Base-by-base conservation (phyloP, 2,329 filamentous ascomycete species). In the Aphanoascus verrucosus region DNA sequence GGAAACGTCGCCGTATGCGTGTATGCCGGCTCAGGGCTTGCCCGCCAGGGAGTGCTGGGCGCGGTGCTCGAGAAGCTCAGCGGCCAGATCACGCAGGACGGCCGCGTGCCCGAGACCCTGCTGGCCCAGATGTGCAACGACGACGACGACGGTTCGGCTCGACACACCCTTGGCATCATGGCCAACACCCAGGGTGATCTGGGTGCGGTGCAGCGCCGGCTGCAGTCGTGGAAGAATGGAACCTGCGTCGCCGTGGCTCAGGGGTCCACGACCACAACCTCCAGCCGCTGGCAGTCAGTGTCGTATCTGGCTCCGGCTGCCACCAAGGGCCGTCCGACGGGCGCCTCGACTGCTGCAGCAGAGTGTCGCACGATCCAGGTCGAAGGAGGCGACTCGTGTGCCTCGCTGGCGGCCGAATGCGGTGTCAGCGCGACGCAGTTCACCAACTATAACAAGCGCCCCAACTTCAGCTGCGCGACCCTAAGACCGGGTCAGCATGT, bases 401-500 rank as follows among this genome's bases (percentile, higher is more conserved):
- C 31, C 17, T 40, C 43, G n/a, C 20, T 53, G 35, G 43, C 52
- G 3, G 20, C 35, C 11, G 31, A 49, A 31, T 49, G 52, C 14
- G 52, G 52, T 8, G 42, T 41, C 1, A 9, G 43, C 14, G 15
- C n/a, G n/a, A 20, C 32, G 12, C 32, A 53, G 5, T 7, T 53
- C 12, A 41, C 38, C n/a, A 44, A 49, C 9, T 35, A 76, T 55
- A 52, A 57, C 17, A 55, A n/a, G 8, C 35, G 17, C 14, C 50
- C 43, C 38, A 54, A 52, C 12, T 47, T 67, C 7, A 28, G 23
- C 23, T 68, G 65, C 56, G 59, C 60, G 3, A 65, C 56, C 0
- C 62, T 77, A 0, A 53, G 53, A 5, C 60, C 62, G 0, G 65
- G 64, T 5, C 64, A 72, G 55, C 58, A 61, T 20, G 65, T 71